A percentile compares a stretch with the other conserved stretches of the same genome.
phyloP scores from a whole-genome alignment of 2,329 filamentous ascomycete species.

The Colletotrichum destructivum region DNA sequence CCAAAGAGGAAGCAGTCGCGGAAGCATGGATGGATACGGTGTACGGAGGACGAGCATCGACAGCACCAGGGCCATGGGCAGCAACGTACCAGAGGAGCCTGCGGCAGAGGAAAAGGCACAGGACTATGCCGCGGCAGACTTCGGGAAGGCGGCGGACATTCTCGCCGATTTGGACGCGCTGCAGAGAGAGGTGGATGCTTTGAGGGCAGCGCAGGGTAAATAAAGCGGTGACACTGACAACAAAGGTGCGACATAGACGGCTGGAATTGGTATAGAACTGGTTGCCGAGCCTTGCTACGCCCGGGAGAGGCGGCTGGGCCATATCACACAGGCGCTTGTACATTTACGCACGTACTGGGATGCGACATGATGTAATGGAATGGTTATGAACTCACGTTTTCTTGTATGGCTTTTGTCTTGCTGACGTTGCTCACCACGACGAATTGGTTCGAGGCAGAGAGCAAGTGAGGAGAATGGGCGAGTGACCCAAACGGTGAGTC shows the following conservation, averaged over 20 bases:
- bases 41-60: constrained; percentile 53
- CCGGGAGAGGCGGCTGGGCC: constrained; percentile 24
- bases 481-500: not conserved
- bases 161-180: constrained; percentile 80
- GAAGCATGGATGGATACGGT: constrained; percentile 56
- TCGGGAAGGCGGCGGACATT: constrained; percentile 68
- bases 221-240: constrained; percentile 17
- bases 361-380: constrained; percentile 42
- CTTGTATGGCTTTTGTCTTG: not conserved
- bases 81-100: constrained; percentile 49
- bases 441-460: not conserved
- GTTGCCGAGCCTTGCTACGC: constrained; percentile 2
- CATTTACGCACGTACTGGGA: constrained; percentile 35
- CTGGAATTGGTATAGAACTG: constrained; percentile 26
- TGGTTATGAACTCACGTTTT: constrained; percentile 30
- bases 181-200: constrained; percentile 82
- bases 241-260: constrained; percentile 26
- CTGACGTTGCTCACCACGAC: not conserved
- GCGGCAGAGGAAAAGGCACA: constrained; percentile 43
- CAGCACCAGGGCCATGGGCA: constrained; percentile 43
- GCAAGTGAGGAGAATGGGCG: not conserved
- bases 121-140: constrained; percentile 45
- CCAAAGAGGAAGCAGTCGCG: constrained; percentile 62
- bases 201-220: constrained; percentile 61
- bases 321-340: constrained; percentile 32